Evolutionary conservation across 371 early-diverging fungal genomes (phyloP), one percentile per base, ranked within the genome.

Genomic region (Caulochytrium protostelioides): DNA sequence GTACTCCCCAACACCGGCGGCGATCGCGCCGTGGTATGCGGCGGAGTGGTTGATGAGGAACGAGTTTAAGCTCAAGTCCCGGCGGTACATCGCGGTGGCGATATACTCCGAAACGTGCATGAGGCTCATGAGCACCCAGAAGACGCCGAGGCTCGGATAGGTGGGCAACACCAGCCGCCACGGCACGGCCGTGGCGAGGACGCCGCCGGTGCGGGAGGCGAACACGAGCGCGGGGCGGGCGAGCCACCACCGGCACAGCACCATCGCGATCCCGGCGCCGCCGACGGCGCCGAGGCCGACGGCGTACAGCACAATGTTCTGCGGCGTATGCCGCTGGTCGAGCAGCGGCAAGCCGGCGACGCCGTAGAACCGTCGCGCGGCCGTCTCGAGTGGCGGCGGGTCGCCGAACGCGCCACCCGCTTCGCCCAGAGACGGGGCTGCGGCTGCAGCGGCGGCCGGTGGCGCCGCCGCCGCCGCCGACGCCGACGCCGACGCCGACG

Each of bases 91-190:
- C 1, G 81, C 83, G 10, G 80, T 80, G 2, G 73, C 59, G 8
- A 79, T 29, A 41, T 84, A 84, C 46, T 84, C 85, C 30, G 76
- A 41, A 25, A 64, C 54, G 43, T 84, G 85, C 44, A 81, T 82
- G 6, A 68, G 33, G 3, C 70, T 60, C 6, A 84, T 47, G 0
- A 65, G 56, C 2, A 61, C 53, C 13, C 78, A 33, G 42, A 69
- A 81, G 31, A 69, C 31, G 22, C 79, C 76, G 32, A 79, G 51
- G 39, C 70, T 72, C 18, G 62, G 57, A 19, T 46, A 40, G 0
- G 39, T 35, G 50, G 18, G 43, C 27, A 21, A 54, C 40, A 14
- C 41, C 25, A 23, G 50, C 42, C 3, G 44, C 22, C 10, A 20
- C 3, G 62, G 49, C 35, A 62, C 41, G 34, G 52, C 37, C 2